These are phyloP conservation scores for Chrysochromulina parva DNA, from an alignment of 78 protist genomes.

Conservation along the genomic window DNA sequence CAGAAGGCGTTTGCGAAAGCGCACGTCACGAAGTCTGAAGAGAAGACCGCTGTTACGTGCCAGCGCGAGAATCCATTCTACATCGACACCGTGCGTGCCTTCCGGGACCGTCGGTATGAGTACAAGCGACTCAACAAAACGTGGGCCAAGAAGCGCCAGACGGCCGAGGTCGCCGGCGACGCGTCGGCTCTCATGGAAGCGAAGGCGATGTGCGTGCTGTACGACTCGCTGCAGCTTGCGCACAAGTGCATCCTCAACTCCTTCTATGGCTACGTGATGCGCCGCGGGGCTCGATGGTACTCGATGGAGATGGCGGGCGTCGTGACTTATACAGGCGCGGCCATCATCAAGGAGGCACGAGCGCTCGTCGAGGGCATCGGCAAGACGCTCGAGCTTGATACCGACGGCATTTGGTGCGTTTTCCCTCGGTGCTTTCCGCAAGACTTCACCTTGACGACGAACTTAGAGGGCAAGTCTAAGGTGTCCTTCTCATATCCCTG, in stretches of 20 bases:
- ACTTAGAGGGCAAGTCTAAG: neutral
- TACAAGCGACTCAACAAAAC: constrained; percentile 85
- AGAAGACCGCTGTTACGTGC: constrained; percentile 83
- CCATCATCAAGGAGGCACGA: constrained; percentile 85
- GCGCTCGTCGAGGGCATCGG: constrained; percentile 90
- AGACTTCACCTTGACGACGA: constrained; percentile 62
- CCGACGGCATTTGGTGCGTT: constrained; percentile 99
- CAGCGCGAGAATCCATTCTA: constrained; percentile 99
- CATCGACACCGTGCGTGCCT: constrained; percentile 89
- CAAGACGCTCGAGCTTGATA: constrained; percentile 97
- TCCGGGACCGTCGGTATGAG: constrained; percentile 77
- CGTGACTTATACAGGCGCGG: constrained; percentile 95
- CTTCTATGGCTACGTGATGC: constrained; percentile 99
- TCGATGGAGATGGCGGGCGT: constrained; percentile 99
- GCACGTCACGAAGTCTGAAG: constrained; percentile 27
- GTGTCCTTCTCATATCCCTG: constrained; percentile 82
- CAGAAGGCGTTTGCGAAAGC: constrained; percentile 30
- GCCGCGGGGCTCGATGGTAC: constrained; percentile 97
- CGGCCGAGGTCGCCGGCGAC: constrained; percentile 57
- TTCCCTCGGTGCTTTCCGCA: constrained; percentile 96
- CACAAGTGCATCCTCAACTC: constrained; percentile 98
- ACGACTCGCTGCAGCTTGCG: constrained; percentile 99
- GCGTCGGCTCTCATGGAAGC: neutral
- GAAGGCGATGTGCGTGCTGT: constrained; percentile 73
- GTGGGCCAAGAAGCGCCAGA: constrained; percentile 65